Percentiles rank a stretch among this genome's conserved stretches.
Conservation (phyloP, 305 asterid species). For the Solanum chacoense region DNA sequence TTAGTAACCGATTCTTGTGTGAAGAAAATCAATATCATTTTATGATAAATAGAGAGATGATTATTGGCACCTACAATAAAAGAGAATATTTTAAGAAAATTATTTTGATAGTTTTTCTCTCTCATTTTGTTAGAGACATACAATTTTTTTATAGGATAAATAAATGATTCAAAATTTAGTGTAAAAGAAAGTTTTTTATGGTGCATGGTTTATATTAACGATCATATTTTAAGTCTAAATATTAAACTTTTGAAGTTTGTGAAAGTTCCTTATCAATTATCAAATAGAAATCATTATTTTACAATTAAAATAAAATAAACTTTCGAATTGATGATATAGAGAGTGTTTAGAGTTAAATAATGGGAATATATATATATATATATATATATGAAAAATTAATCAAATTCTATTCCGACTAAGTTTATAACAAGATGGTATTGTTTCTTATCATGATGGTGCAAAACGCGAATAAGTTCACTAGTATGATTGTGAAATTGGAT, state of each 20-base stretch:
- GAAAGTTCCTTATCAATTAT: background rate
- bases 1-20: background rate
- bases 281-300: background rate
- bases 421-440: background rate
- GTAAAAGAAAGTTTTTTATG: background rate
- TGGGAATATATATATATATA: too few species aligned
- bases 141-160: background rate
- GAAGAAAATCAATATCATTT: background rate
- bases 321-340: background rate
- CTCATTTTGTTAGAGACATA: background rate
- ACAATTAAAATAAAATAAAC: background rate
- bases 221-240: background rate
- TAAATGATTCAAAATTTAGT: background rate
- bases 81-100: too few species aligned
- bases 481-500: too few species aligned
- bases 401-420: background rate
- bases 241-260: background rate
- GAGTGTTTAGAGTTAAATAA: background rate
- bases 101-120: background rate
- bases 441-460: background rate
- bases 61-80: too few species aligned
- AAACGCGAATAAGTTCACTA: background rate
- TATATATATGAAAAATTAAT: background rate
- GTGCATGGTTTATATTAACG: background rate
- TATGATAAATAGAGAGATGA: too few species aligned